Evolutionary conservation across 2,329 filamentous ascomycete genomes (phyloP), one percentile per base, ranked within the genome.

Genomic region (Clonostachys rosea): DNA sequence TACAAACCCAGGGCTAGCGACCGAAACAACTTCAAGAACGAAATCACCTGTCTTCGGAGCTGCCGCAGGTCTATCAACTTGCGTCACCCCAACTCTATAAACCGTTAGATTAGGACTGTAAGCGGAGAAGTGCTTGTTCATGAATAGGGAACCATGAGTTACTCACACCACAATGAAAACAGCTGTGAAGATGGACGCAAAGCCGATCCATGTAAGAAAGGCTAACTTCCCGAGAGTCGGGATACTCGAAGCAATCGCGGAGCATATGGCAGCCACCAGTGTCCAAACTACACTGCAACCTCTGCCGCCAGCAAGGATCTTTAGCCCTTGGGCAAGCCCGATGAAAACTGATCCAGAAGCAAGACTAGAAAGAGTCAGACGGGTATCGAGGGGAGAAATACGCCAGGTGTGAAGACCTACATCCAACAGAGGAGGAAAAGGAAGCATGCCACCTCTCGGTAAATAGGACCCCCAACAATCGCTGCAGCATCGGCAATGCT

Each of bases 201-300:
- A 56, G 9, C 59, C 59, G 12, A 59, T 40, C 59, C 60, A 64
- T 7, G 58, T 58, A 5, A 64, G 50, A 51, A 59, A 61, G 9
- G 54, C 57, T 12, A 64, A 48, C 16, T 53, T 56, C 8, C 56
- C 56, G 11, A 64, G 52, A 1, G 58, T 62, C 17, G 50, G 58
- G 33, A 62, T 56, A 43, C 57, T 61, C 3, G 61, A 60, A 11
- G 65, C 48, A 34, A 59, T 33, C 8, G 52, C 57, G 4, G 55
- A 57, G 43, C 52, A 55, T 14, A 55, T 41, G 13, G 56, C 52
- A 11, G 57, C 57, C 18, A 59, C 47, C 24, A 56, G 42, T 10
- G 57, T 56, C 52, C 54, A 59, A 9, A 55, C 49, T 9, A 56
- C 47, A 7, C 47, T 56, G 47, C 57, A 59, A 11, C 52, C 51